Evolutionary conservation across 192 early-diverging fungal species (phyloP).

Genomic region (Linnemannia elongata): DNA sequence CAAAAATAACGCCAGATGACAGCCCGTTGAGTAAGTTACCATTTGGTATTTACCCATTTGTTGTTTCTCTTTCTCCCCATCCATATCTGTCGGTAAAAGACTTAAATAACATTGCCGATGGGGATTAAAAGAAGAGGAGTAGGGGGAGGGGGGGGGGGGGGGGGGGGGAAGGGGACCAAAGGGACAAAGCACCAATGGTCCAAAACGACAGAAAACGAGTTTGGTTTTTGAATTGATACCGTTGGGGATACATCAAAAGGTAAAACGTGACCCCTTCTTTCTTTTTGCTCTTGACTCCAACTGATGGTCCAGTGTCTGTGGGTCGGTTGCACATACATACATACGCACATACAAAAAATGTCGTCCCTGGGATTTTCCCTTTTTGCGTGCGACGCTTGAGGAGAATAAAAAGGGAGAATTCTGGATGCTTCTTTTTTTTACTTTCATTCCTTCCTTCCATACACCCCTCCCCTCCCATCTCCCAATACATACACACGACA

Average conservation of each 20-base stretch:
- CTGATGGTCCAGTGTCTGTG: background rate
- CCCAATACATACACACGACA: background rate
- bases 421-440: background rate
- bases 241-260: background rate
- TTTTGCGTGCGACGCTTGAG: background rate
- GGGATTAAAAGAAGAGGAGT: too few species aligned
- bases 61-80: too few species aligned
- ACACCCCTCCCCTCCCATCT: background rate
- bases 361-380: background rate
- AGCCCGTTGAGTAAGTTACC: background rate
- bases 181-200: background rate
- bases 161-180: too few species aligned
- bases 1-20: background rate
- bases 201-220: conserved; percentile 8
- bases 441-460: background rate
- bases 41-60: background rate
- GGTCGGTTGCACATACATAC: too few species aligned
- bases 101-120: background rate
- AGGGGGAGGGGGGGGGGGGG: too few species aligned
- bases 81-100: background rate
- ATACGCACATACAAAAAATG: background rate
- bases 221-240: background rate
- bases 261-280: background rate
- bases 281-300: background rate
- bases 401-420: background rate